Evolutionary conservation across 352 stramenopile species (phyloP), one percentile per base, ranked within the genome.

Genomic region (Globisporangium ultimum): DNA sequence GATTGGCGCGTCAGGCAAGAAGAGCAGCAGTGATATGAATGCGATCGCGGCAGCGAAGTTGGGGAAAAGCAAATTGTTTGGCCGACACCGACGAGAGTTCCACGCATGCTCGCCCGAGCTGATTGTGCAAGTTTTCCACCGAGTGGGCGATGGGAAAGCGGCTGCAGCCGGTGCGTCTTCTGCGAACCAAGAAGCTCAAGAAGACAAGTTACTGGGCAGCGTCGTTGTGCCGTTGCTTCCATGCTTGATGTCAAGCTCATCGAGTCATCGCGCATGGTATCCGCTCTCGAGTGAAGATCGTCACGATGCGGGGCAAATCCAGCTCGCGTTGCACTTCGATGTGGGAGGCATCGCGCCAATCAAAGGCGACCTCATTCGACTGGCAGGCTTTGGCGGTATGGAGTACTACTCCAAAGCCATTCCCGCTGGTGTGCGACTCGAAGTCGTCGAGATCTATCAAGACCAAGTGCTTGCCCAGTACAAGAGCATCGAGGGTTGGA

Each of bases 341-440:
- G 68, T 74, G 0, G 76, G 72, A 6, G 67, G 59, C 2, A 43
- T 87, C 41, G 69, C 78, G 45, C 77, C 74, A 3, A 66, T 66
- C 6, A 86, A 85, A 34, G 73, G 77, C 10, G 80, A 89, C 56
- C 68, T 87, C 51, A 69, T 89, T 21, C 72, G 80, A 9, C 60
- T 89, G 2, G 68, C 68, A 2, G 80, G 80, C 32, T 89, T 86
- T 63, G 77, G 80, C 22, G 80, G 80, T 43, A 67, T 83, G 21
- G 75, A 89, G 53, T 89, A 89, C 40, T 88, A 89, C 60, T 71
- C 74, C 13, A 89, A 89, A 49, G 53, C 87, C 28, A 34, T 89
- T 24, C 72, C 70, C 10, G 64, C 72, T 5, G 67, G 64, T 24
- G 71, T 72, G 36, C 69, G 76, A 28, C 62, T 89, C 18, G 80